Base-by-base conservation (phyloP, 306 rosid genomes). In the Canavalia ensiformis region DNA sequence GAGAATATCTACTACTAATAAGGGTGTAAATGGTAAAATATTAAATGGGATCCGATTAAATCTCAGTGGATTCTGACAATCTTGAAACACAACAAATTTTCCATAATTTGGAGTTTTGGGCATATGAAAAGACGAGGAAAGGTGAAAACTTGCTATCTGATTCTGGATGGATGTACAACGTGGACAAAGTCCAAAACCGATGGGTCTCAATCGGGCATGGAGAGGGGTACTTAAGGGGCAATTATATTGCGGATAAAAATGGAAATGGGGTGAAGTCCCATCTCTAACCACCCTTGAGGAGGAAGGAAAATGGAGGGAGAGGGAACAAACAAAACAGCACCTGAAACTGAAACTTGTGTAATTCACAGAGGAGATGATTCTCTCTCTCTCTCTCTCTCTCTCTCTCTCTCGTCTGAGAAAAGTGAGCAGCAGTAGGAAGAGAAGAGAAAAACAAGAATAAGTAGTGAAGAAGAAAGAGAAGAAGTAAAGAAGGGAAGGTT, bases 181-280 rank as follows among this genome's bases (percentile, higher is more conserved):
- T 78, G 86, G 60, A 82, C 46, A 41, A 18, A 54, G 66, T 70
- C 66, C 72, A 66, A 65, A 42, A 5, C 35, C 79, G 58, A 67
- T 59, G 25, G 79, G 75, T 59, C 29, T 66, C 9, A 76, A 83
- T 83, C 68, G 72, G 75, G 44, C n/a, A 18, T 51, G 25, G 66
- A 11, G 66, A 45, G 41, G 2, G 69, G 30, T 5, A 35, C 3
- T 12, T 59, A 6, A 47, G 49, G 31, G 41, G 25, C 8, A 78
- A 77, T 39, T 12, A 49, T 68, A 37, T 25, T 33, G 5, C 1
- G 79, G 30, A 47, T 63, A 65, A 34, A 76, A 10, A 7, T 41
- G n/a, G 7, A 57, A 56, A 30, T 35, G 62, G 70, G 18, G 63
- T 13, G 66, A 46, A 54, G 58, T 46, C 75, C 54, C 29, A 56